phyloP scores from a whole-genome alignment of 2,329 filamentous ascomycete genomes.

The Basipetospora chlamydospora region DNA sequence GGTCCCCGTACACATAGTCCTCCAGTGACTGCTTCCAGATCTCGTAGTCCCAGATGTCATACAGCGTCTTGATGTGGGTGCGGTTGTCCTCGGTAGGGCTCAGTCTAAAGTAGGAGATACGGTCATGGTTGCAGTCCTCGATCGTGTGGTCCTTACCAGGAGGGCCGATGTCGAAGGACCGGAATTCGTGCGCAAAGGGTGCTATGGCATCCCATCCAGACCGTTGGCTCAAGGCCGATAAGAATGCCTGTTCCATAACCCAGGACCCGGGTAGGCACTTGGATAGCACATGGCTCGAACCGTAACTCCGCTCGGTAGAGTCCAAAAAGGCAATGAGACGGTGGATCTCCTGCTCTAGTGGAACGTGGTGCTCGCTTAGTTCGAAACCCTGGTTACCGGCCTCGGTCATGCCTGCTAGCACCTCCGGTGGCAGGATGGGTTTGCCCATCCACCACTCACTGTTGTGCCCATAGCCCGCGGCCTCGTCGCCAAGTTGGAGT shows the following conservation, averaged over 20 bases:
- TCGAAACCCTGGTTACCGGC: background rate
- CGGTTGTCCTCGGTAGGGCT: slow-evolving; percentile 1
- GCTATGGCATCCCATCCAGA: background rate
- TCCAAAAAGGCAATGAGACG: slow-evolving; percentile 51
- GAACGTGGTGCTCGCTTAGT: slow-evolving; percentile 9
- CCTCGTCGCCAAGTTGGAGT: slow-evolving; percentile 25
- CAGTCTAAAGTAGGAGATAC: slow-evolving; percentile 2
- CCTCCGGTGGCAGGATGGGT: slow-evolving; percentile 27
- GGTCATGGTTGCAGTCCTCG: background rate
- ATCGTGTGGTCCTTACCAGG: background rate
- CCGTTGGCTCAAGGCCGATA: background rate
- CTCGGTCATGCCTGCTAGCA: slow-evolving; percentile 18
- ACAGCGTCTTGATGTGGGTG: slow-evolving; percentile 23
- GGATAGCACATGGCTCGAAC: slow-evolving; percentile 33
- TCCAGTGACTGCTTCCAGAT: slow-evolving; percentile 30
- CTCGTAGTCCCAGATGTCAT: slow-evolving; percentile 32
- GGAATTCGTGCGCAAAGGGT: background rate
- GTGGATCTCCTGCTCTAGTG: slow-evolving; percentile 40
- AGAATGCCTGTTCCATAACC: slow-evolving; percentile 2
- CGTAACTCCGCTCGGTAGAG: slow-evolving; percentile 43
- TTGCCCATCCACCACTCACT: slow-evolving; percentile 48
- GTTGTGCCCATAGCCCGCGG: slow-evolving; percentile 37
- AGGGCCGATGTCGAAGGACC: slow-evolving; percentile 2
- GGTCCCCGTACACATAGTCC: slow-evolving; percentile 19
- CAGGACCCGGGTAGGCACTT: slow-evolving; percentile 10